These are phyloP conservation scores for Tuber melanosporum DNA, from an alignment of 495 filamentous ascomycete species.

Conservation along the genomic window DNA sequence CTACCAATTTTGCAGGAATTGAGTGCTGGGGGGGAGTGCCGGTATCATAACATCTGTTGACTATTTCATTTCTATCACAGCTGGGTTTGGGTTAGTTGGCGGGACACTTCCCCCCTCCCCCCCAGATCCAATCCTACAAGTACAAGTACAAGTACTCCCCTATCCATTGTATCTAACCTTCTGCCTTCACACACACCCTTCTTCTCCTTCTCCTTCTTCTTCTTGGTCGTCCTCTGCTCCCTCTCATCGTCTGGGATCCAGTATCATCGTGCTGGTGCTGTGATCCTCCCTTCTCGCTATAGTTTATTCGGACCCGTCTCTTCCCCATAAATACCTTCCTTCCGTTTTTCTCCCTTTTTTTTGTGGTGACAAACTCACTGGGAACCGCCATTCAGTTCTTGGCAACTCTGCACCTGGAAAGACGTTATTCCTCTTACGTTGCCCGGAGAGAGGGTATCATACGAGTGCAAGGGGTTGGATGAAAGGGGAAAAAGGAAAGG, in stretches of 20 bases:
- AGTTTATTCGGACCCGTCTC: not conserved
- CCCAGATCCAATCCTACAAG: not conserved
- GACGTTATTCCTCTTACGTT: not conserved
- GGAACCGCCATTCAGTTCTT: not conserved
- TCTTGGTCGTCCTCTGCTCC: not conserved
- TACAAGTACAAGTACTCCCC: no score
- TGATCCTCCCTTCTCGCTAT: not conserved
- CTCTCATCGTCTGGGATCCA: not conserved
- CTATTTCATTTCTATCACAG: not conserved
- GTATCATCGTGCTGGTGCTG: not conserved
- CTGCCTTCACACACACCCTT: not conserved
- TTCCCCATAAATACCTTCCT: slow-evolving; percentile 1
- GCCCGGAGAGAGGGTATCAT: not conserved
- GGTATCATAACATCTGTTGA: not conserved
- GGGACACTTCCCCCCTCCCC: not conserved
- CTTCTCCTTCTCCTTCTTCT: not conserved
- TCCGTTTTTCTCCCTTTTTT: slow-evolving; percentile 6
- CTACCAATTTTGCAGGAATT: not conserved
- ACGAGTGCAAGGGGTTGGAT: not conserved
- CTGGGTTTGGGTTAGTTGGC: not conserved
- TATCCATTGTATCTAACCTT: not conserved
- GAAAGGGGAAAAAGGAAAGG: not conserved
- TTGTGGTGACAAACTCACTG: not conserved
- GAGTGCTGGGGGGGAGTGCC: not conserved
- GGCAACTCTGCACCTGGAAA: not conserved